Conservation (phyloP, 148 eudicot genomes). For the Vaccinium corymbosum region DNA sequence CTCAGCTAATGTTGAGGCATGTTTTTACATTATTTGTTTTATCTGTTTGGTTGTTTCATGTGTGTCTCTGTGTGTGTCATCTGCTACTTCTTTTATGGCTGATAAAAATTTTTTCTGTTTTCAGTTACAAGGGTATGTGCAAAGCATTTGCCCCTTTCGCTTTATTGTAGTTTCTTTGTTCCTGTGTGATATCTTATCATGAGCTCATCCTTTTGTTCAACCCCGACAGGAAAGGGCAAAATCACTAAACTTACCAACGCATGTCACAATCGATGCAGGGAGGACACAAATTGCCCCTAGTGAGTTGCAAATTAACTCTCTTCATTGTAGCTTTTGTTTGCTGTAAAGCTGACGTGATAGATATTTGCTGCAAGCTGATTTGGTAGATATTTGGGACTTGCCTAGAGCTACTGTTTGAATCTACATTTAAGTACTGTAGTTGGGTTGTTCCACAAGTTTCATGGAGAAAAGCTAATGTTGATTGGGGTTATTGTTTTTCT, state of each 20-base stretch:
- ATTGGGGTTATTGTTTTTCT: constrained; percentile 7
- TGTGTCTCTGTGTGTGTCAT: neutral
- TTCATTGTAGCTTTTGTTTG: neutral
- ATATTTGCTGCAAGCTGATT: neutral
- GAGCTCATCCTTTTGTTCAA: neutral
- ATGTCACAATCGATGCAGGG: constrained; percentile 76
- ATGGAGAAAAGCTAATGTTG: neutral
- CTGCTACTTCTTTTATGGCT: neutral
- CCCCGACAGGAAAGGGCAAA: constrained; percentile 75
- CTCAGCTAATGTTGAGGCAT: neutral
- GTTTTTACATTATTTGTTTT: neutral
- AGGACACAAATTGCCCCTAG: constrained; percentile 99
- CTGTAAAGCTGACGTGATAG: neutral
- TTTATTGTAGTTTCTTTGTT: neutral
- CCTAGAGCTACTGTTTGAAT: neutral
- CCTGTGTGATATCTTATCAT: neutral
- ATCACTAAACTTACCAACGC: constrained; percentile 76
- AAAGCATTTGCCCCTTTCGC: neutral
- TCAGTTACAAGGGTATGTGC: neutral
- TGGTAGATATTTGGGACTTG: neutral
- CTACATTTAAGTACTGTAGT: neutral
- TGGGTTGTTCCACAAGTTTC: neutral
- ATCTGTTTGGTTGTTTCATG: neutral
- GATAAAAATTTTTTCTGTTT: neutral
- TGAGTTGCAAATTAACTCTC: constrained; percentile 34